Percentiles rank a stretch among this genome's conserved stretches.
Evolutionary conservation across 768 basidiomycete species (phyloP).

Genomic region (Xerocomus brunneocitrinus): DNA sequence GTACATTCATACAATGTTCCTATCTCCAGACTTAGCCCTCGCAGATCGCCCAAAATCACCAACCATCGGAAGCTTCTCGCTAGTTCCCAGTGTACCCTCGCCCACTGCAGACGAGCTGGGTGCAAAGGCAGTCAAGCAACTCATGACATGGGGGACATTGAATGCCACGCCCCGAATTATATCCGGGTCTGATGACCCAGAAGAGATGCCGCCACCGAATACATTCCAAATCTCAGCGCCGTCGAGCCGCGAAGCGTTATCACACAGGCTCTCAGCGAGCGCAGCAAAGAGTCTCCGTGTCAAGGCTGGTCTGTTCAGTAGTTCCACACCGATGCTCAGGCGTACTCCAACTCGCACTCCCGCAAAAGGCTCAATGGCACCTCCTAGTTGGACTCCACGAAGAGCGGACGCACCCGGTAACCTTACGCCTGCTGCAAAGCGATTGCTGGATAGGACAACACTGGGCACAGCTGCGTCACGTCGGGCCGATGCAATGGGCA

Average conservation of each 20-base stretch:
- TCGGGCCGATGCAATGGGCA: conserved; percentile 66
- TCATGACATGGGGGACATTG: conserved; percentile 97
- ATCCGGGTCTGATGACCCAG: conserved; percentile 53
- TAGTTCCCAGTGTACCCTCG: conserved; percentile 83
- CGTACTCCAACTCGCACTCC: conserved; percentile 36
- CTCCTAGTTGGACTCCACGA: conserved; percentile 76
- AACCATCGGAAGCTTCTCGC: conserved; percentile 53
- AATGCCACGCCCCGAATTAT: conserved; percentile 89
- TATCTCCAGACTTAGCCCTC: conserved; percentile 6
- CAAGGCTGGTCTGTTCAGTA: conserved; percentile 63
- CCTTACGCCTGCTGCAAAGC: conserved; percentile 81
- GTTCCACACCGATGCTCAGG: conserved; percentile 25
- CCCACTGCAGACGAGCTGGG: conserved; percentile 82
- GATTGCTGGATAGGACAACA: conserved; percentile 69
- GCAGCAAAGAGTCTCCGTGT: conserved; percentile 78
- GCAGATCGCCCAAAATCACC: conserved; percentile 64
- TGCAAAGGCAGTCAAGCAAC: conserved; percentile 77
- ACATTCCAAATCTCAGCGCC: conserved; percentile 79
- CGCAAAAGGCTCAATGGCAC: conserved; percentile 55
- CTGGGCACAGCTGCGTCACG: conserved; percentile 57
- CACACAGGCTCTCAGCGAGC: conserved; percentile 73
- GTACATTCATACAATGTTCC: conserved; percentile 25
- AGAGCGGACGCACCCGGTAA: conserved; percentile 67
- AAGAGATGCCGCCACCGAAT: conserved; percentile 38
- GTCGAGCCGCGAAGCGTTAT: conserved; percentile 75